phyloP scores from a whole-genome alignment of 176 grass and related monocot species.

The Zizania latifolia region DNA sequence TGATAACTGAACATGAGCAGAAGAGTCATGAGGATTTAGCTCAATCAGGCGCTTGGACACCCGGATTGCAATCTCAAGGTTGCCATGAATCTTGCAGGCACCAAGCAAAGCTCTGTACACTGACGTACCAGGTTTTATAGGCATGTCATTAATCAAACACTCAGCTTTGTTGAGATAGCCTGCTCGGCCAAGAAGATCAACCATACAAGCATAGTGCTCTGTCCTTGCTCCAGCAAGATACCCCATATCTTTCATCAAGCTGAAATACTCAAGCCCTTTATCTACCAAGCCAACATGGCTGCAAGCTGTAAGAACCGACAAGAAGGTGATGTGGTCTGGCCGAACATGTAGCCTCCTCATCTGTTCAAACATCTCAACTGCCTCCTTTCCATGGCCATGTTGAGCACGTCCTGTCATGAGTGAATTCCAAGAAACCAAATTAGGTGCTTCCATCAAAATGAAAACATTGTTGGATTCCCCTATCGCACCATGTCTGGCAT shows the following conservation, averaged over 20 bases:
- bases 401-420: slow-evolving; percentile 29
- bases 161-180: slow-evolving; percentile 41
- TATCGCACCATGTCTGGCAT: slow-evolving; percentile 33
- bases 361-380: slow-evolving; percentile 30
- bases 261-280: slow-evolving; percentile 26
- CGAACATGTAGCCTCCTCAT: slow-evolving; percentile 26
- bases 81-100: slow-evolving; percentile 39
- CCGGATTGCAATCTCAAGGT: slow-evolving; percentile 17
- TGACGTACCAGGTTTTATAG: slow-evolving; percentile 20
- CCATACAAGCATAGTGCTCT: slow-evolving; percentile 37
- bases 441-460: neutral
- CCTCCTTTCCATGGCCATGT: slow-evolving; percentile 31
- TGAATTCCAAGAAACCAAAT: slow-evolving; percentile 43
- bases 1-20: slow-evolving; percentile 41
- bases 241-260: slow-evolving; percentile 11
- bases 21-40: slow-evolving; percentile 31
- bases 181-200: slow-evolving; percentile 41
- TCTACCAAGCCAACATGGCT: slow-evolving; percentile 32
- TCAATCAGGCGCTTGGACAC: slow-evolving; percentile 4
- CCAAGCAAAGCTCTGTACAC: slow-evolving; percentile 36
- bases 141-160: slow-evolving; percentile 28
- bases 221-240: neutral
- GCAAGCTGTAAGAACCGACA: slow-evolving; percentile 35
- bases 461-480: slow-evolving; percentile 14
- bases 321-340: slow-evolving; percentile 34